Evolutionary conservation across 2,329 filamentous ascomycete species (phyloP).

Genomic region (Fusarium hainanense): DNA sequence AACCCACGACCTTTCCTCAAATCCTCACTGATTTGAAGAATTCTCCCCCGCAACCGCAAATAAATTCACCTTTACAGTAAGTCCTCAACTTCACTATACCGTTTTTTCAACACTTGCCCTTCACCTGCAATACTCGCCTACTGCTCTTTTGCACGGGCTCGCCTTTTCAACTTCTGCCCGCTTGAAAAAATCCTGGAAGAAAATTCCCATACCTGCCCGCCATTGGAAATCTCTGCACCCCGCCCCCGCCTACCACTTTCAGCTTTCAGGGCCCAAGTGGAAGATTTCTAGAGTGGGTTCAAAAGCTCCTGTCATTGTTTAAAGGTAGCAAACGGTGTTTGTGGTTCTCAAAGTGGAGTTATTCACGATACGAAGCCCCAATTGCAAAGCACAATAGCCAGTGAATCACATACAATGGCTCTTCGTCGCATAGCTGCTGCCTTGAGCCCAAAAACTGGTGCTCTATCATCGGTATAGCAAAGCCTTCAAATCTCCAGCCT

Average conservation of each 20-base stretch:
- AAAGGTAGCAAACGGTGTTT: background rate
- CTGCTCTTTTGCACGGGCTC: background rate
- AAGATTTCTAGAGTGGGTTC: slow-evolving; percentile 22
- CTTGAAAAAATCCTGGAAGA: slow-evolving; percentile 28
- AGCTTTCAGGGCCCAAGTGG: slow-evolving; percentile 22
- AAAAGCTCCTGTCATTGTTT: slow-evolving; percentile 11
- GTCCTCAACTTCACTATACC: background rate
- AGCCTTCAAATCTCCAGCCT: slow-evolving; percentile 5
- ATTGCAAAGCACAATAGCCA: background rate
- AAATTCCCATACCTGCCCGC: slow-evolving; percentile 25
- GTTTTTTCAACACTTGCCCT: background rate
- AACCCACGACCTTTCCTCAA: slow-evolving; percentile 28
- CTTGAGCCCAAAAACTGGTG: slow-evolving; percentile 6
- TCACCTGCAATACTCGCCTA: background rate
- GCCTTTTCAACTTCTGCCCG: slow-evolving; percentile 17
- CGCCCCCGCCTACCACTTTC: slow-evolving; percentile 47
- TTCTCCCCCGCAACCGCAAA: slow-evolving; percentile 15
- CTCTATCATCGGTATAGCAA: slow-evolving; percentile 7
- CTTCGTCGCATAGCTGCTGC: slow-evolving; percentile 10
- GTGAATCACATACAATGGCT: background rate
- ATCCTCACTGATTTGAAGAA: slow-evolving; percentile 17
- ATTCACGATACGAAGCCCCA: slow-evolving; percentile 2
- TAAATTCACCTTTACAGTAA: slow-evolving; percentile 19
- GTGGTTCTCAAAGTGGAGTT: background rate
- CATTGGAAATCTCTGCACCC: slow-evolving; percentile 48